phyloP scores from a whole-genome alignment of 176 grass and related monocot genomes.

The Phragmites australis region DNA sequence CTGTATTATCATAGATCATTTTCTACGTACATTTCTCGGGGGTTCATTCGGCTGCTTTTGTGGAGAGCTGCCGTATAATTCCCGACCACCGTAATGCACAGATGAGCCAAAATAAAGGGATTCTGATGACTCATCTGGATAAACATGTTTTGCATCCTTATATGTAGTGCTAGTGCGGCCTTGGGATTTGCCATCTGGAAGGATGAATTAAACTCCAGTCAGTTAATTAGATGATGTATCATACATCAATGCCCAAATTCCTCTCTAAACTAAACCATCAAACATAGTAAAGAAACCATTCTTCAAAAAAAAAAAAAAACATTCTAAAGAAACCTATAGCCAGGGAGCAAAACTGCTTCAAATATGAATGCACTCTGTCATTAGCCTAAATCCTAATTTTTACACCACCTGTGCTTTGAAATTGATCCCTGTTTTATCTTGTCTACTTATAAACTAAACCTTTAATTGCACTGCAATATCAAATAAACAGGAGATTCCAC shows the following conservation, averaged over 20 bases:
- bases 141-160: slow-evolving; percentile 55
- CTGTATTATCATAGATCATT: neutral
- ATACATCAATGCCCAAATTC: neutral
- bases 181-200: slow-evolving; percentile 57
- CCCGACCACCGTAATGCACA: slow-evolving; percentile 85
- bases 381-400: neutral
- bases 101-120: slow-evolving; percentile 81
- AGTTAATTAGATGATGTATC: neutral
- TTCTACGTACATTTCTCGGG: slow-evolving; percentile 28
- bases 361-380: neutral
- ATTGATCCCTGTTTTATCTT: neutral
- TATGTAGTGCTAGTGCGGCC: slow-evolving; percentile 15
- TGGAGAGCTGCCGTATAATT: slow-evolving; percentile 68
- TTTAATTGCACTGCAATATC: neutral
- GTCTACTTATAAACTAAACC: neutral
- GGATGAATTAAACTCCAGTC: neutral
- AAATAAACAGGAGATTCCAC: neutral
- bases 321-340: neutral
- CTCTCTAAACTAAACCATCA: neutral
- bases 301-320: too few relatives aligned
- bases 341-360: neutral
- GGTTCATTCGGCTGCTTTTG: slow-evolving; percentile 42
- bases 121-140: slow-evolving; percentile 49
- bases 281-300: neutral
- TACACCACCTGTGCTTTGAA: neutral